Evolutionary conservation across 495 filamentous ascomycete genomes (phyloP), one percentile per base, ranked within the genome.

Genomic region (Penicillium chermesinum): DNA sequence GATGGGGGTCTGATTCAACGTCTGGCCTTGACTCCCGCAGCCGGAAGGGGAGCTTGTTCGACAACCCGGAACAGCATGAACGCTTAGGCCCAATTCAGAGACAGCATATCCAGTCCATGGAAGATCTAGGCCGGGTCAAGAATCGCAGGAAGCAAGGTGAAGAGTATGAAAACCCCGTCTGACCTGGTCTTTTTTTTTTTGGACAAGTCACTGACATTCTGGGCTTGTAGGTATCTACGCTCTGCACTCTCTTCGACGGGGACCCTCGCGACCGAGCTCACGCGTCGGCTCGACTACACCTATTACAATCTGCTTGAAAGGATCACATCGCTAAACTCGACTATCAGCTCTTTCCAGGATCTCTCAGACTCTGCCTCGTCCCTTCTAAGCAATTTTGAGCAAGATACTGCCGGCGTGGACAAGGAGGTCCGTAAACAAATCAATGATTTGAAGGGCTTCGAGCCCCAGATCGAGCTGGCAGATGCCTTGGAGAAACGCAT

Each of bases 251-350:
- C 63, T 7, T 62, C 65, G 1, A 66, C 72, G 35, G 67, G 70
- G 12, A 66, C 66, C 0, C 61, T 67, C 18, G 72, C 72, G 19
- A 79, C 67, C 43, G 76, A 77, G 30, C 81, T 82, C 2, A 93
- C 83, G 15, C 78, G 80, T 50, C 79, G 79, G 37, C 77, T 96
- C n/a, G 88, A 95, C 58, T 85, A 86, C 54, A 89, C 85, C 0
- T 95, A 95, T 69, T 90, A 91, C 57, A 82, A 85, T 3, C 74
- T 96, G 4, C 73, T 93, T 13, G 85, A 91, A 59, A 91, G 86
- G 49, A 73, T 91, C 22, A 76, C 79, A 36, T 65, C 80, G 0
- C 70, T 96, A 25, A 82, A 84, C 42, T 71, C 75, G 41, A 88
- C 84, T 2, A 79, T 95, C 17, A 51, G 69, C 1, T 79, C 75